These are phyloP conservation scores for Phaeosphaeriaceae sp. DNA, from an alignment of 2,329 filamentous ascomycete species.

Conservation along the genomic window DNA sequence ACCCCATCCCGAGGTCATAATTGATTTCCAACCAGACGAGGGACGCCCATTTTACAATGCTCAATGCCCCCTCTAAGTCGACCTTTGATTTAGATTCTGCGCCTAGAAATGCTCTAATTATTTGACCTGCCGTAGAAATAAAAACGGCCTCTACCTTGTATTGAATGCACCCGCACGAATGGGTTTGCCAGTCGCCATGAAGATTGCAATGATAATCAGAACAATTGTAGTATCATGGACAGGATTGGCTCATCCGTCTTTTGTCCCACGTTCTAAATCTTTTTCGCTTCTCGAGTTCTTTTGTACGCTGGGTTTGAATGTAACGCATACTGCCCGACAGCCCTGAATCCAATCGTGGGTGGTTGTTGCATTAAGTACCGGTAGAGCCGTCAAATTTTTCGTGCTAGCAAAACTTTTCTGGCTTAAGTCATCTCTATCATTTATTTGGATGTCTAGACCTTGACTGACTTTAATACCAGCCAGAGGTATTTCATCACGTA, in stretches of 20 bases:
- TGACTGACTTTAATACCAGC: conserved; percentile 30
- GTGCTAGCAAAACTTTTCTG: conserved; percentile 28
- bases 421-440: conserved; percentile 26
- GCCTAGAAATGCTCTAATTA: too few species aligned
- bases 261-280: conserved; percentile 14
- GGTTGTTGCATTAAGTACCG: conserved; percentile 6
- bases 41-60: too few species aligned
- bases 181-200: too few species aligned
- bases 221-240: too few species aligned
- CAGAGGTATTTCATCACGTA: conserved; percentile 21
- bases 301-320: conserved; percentile 16
- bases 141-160: too few species aligned
- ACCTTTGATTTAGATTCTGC: too few species aligned
- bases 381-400: conserved; percentile 24
- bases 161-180: too few species aligned
- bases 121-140: too few species aligned
- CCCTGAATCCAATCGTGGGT: conserved; percentile 21
- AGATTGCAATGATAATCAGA: too few species aligned
- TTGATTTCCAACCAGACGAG: too few species aligned
- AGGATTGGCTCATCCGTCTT: not conserved
- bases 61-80: too few species aligned
- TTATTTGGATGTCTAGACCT: conserved; percentile 24
- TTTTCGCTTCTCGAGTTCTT: conserved; percentile 4
- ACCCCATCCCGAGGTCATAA: too few species aligned
- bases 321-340: conserved; percentile 24